Evolutionary conservation across 148 eudicot genomes (phyloP), one percentile per base, ranked within the genome.

Genomic region (Persicaria tinctoria): DNA sequence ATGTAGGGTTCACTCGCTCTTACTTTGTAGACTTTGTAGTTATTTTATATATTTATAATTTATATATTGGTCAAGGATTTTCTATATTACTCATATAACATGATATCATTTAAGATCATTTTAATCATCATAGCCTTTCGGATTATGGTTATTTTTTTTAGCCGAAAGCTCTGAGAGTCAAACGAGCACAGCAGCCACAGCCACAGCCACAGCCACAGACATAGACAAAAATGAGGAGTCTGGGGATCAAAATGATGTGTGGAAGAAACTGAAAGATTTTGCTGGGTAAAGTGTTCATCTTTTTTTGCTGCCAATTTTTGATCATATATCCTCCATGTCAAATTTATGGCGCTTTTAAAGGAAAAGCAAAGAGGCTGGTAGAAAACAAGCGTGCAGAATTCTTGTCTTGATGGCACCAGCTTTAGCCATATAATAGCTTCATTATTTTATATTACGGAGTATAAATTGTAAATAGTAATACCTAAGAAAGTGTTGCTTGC

Each of bases 221-320:
- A 5, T 83, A 1, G 89, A 86, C 13, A 83, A 76, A 54, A 79
- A 50, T 76, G 81, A 79, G 71, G 88, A 84, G 68, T 81, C 87
- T n/a, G 86, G 18, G 82, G 96, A 86, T 57, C 79, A 92, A 74
- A 68, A 78, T 79, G 97, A 89, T 74, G 46, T 84, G 16, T 90
- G 86, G 97, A 87, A 86, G 76, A 81, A 83, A 76, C 76, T 95
- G 55, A 87, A 89, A 85, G 90, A 92, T 80, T 78, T 89, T 80
- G 98, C 92, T 13, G 98, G 98, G 98, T 95, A 95, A 77, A 51
- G 5, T 44, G 4, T 66, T 18, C 48, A 32, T 64, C 48, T 41
- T 41, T 62, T 46, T 27, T 13, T 32, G 50, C 66, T 73, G 3
- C 32, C 2, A 41, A 57, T 5, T 53, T 72, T 63, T 6, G 17